Evolutionary conservation across 2,329 filamentous ascomycete genomes (phyloP), one percentile per base, ranked within the genome.

Genomic region (Arthrobotrys entomopaga): DNA sequence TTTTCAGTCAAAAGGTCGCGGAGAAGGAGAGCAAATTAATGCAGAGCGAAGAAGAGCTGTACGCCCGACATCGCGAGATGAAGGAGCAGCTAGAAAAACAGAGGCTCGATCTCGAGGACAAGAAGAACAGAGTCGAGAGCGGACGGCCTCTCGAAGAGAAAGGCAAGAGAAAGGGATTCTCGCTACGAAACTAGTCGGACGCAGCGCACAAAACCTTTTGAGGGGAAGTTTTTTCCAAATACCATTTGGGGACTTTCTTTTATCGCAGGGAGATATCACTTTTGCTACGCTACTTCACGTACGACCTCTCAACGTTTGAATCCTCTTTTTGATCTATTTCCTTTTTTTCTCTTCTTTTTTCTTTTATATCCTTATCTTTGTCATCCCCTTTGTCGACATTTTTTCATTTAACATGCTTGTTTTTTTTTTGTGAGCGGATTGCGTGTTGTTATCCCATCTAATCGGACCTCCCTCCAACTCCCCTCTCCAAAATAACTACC

Each of bases 21-120:
- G 95, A 99, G 84, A 99, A 99, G 87, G 95, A 99, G 85, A 97
- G 92, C 88, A 99, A 99, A 85, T 86, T 99, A 82, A 96, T 96
- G 86, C 95, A 98, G 85, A 97, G 93, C 86, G 95, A 99, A 84
- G 95, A 99, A 83, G 95, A 99, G 86, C 86, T 99, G 71, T 98
- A 98, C 81, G 93, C 95, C 78, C 91, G 95, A 80, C 95, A 99
- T 86, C 90, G 94, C 82, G 95, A 99, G 86, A 99, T 99, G 95
- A 99, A 98, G 87, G 95, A 99, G 82, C 94, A 98, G 83, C 88
- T 99, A 80, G 95, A 99, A 81, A 90, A 93, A 82, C 94, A 98
- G 86, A 90, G 93, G 82, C 84, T 88, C 82, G 95, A 99, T 83
- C 88, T 99, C 81, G 95, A 99, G 83, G 95, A 99, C 85, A 99